Evolutionary conservation across 106 monocot species (phyloP).

Genomic region (Dendrobium officinale): DNA sequence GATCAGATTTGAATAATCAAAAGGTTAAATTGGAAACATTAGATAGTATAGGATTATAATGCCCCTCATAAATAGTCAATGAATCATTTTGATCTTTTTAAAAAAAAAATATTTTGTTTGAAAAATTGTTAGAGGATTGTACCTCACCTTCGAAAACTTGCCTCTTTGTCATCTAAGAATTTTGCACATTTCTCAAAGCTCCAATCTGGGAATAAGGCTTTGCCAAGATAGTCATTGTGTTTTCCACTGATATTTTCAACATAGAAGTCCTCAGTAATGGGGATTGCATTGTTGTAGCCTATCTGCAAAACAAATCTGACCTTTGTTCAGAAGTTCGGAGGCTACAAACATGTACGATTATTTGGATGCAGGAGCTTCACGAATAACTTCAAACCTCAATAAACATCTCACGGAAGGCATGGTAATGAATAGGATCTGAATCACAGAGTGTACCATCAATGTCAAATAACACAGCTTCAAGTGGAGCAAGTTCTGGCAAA

Average conservation of each 20-base stretch:
- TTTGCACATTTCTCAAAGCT: constrained; percentile 37
- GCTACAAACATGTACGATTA: background rate
- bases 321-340: background rate
- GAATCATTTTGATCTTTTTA: too few species aligned
- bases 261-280: constrained; percentile 50
- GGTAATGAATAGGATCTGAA: constrained; percentile 71
- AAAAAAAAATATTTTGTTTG: background rate
- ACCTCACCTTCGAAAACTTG: constrained; percentile 39
- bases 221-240: constrained; percentile 50
- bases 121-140: background rate
- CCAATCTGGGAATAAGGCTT: constrained; percentile 60
- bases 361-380: background rate
- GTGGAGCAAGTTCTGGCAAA: constrained; percentile 34
- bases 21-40: too few species aligned
- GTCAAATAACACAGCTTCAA: constrained; percentile 65
- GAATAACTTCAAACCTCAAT: constrained; percentile 32
- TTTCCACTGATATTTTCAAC: constrained; percentile 51
- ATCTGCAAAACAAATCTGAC: constrained; percentile 18
- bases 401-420: constrained; percentile 65
- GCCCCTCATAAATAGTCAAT: too few species aligned
- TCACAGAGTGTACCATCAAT: constrained; percentile 68
- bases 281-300: constrained; percentile 53
- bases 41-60: too few species aligned
- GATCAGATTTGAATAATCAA: too few species aligned
- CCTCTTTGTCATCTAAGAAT: constrained; percentile 71